Evolutionary conservation across 2,329 filamentous ascomycete genomes (phyloP), one percentile per base, ranked within the genome.

Genomic region (Aureobasidium sp.): DNA sequence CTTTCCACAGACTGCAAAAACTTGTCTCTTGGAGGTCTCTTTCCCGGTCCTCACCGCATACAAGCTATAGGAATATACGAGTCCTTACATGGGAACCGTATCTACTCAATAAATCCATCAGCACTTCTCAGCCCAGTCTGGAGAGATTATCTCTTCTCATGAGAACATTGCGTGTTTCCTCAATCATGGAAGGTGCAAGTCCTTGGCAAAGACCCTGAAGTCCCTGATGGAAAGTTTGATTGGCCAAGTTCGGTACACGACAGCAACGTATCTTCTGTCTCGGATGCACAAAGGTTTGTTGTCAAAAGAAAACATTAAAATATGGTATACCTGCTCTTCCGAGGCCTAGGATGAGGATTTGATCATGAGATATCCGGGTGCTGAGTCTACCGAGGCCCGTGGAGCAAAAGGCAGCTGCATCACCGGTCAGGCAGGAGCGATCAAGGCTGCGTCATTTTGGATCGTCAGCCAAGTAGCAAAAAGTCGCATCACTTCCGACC

Each of bases 381-480:
- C 3, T 8, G 15, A 29, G 29, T 36, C 18, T 42, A 18, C 42
- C 56, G 56, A 48, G 56, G 15, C n/a, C 29, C 56, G 56, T n/a
- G 43, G 29, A 33, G 11, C 16, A 36, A 45, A 36, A 18, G 4
- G 38, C 38, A 40, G 50, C 55, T 47, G 25, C 55, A 59, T 59
- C 40, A 59, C 31, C 40, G 38, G 42, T 50, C 31, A 38, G 25
- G 56, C 56, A 33, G 48, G 7, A n/a, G n/a, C n/a, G n/a, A n/a
- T n/a, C n/a, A n/a, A n/a, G n/a, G n/a, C n/a, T 48, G 43, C 58
- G 58, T 61, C 58, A 61, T 61, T 25, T 23, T 33, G 23, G 45
- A 53, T 62, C 59, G 59, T 53, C 59, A 53, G 48, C 47, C 47
- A 53, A 48, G 43, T 25, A 53, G 25, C 58, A 10, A 61, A 61